Evolutionary conservation across 1,139 yeast species (phyloP).

Genomic region (Yueomyces sp.): DNA sequence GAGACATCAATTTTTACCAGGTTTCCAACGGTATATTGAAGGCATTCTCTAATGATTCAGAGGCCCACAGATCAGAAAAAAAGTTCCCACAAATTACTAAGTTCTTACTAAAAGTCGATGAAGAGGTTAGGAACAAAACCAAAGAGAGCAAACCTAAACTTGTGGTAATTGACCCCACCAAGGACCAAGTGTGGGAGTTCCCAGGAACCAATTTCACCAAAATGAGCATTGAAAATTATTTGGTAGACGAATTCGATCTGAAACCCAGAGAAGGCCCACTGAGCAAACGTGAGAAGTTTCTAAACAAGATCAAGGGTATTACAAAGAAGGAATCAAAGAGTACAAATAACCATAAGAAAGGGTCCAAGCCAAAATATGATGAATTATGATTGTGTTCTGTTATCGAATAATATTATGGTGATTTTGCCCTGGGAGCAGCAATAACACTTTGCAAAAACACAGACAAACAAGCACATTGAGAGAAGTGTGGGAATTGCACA

Average conservation of each 20-base stretch:
- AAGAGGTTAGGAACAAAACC: constrained; percentile 3
- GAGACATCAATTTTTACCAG: constrained; percentile 28
- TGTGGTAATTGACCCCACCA: constrained; percentile 12
- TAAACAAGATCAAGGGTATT: constrained; percentile 7
- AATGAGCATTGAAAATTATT: constrained; percentile 10
- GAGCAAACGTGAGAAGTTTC: constrained; percentile 13
- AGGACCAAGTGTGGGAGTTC: constrained; percentile 11
- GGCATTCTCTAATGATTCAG: neutral
- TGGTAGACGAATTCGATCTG: constrained; percentile 6
- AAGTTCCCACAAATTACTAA: constrained; percentile 9
- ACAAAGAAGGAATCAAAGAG: constrained; percentile 4
- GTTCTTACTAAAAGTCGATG: constrained; percentile 6
- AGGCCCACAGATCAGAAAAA: neutral
- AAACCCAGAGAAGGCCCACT: constrained; percentile 21
- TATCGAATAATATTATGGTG: too few species aligned
- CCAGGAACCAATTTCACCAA: constrained; percentile 11
- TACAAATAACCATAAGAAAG: neutral
- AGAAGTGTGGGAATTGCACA: too few species aligned
- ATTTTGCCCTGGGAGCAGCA: too few species aligned
- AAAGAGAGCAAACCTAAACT: constrained; percentile 8
- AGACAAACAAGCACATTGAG: too few species aligned
- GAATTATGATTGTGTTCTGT: constrained; percentile 1
- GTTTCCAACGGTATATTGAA: constrained; percentile 9
- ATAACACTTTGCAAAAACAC: too few species aligned
- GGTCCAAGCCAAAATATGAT: constrained; percentile 1